Evolutionary conservation across 306 rosid genomes (phyloP), one percentile per base, ranked within the genome.

Genomic region (Quercus engelmannii): DNA sequence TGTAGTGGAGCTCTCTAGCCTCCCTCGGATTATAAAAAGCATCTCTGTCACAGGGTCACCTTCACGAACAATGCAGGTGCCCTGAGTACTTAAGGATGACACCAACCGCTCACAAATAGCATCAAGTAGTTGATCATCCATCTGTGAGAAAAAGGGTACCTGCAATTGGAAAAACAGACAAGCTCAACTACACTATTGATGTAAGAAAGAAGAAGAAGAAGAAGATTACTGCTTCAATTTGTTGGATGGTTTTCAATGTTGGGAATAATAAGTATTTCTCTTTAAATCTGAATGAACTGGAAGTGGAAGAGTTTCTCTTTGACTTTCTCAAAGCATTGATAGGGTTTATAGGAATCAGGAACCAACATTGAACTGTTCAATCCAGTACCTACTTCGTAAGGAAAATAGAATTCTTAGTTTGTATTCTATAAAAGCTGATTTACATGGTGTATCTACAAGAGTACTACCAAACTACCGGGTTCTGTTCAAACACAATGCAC

Each of bases 61-160:
- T 85, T 94, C 99, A 28, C 99, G 86, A 9, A 92, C 97, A 25
- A 94, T 87, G 86, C 70, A 88, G 5, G 97, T 91, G 51, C 95
- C 97, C 69, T 88, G 90, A 21, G 95, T 92, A 58, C 91, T 91
- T 82, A 92, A 77, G 54, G 91, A 92, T 33, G 97, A 92, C 4
- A 90, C 95, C 78, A 92, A 74, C 58, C 97, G 79, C 88, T 92
- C 98, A 25, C 97, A 91, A 80, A 94, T 94, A 49, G 97, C 98
- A 38, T 94, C 97, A 6, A 92, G 93, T 38, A 94, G 85, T 8
- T 89, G 98, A 69, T 68, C 92, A 74, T 94, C 97, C 99, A 94
- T 94, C 81, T 92, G 95, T 49, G 97, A 86, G 59, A 94, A 94
- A 79, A 94, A 92, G 17, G 99, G 99, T 19, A 94, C 99, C 99